Conservation (phyloP, 1,139 yeast species). For the Pneumocystis murina region DNA sequence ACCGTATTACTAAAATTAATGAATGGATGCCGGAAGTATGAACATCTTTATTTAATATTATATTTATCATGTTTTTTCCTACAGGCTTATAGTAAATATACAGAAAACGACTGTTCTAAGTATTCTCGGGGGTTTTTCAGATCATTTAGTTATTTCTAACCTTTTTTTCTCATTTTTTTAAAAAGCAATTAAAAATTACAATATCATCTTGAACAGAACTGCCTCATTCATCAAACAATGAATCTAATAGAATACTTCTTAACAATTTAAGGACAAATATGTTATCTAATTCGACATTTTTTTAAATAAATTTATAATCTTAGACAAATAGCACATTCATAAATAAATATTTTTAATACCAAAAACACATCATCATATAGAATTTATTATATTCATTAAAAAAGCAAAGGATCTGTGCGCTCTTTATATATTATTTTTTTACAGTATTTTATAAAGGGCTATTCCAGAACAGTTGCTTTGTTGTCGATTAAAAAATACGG, state of each 20-base stretch:
- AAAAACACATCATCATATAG: too few species aligned
- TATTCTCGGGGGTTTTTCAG: not conserved
- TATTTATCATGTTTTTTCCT: constrained; percentile 2
- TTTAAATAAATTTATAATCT: too few species aligned
- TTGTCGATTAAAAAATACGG: not conserved
- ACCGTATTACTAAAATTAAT: constrained; percentile 52
- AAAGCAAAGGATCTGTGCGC: too few species aligned
- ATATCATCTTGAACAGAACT: too few species aligned
- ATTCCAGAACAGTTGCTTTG: not conserved
- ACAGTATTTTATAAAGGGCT: not conserved
- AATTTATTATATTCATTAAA: too few species aligned
- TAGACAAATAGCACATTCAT: too few species aligned
- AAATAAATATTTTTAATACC: too few species aligned
- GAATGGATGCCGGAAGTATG: constrained; percentile 53
- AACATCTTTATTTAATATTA: not conserved
- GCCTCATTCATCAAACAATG: too few species aligned
- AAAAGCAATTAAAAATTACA: too few species aligned
- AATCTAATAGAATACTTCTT: too few species aligned
- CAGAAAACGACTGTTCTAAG: not conserved
- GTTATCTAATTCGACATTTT: too few species aligned
- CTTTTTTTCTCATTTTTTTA: not conserved
- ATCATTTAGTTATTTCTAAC: not conserved
- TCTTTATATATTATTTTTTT: not conserved
- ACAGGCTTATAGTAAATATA: constrained; percentile 3
- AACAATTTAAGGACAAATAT: too few species aligned